Evolutionary conservation across 2,329 filamentous ascomycete genomes (phyloP), one percentile per base, ranked within the genome.

Genomic region (Peltaster fructicola): DNA sequence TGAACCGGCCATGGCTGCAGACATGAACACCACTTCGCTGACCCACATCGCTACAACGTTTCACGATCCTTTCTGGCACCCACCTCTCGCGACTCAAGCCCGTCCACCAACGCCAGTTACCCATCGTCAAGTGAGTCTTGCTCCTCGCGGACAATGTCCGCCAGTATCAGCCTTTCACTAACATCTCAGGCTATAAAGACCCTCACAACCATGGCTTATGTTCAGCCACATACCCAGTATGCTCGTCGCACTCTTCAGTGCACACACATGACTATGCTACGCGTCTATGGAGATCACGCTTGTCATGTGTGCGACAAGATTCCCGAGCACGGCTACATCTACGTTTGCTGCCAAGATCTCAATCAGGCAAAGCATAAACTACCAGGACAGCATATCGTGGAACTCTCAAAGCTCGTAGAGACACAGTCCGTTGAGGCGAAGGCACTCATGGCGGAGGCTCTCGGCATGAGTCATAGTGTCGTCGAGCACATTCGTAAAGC

Each of bases 311-410:
- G 79, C 39, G 52, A 53, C 18, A 51, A 52, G 19, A 47, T 48
- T 1, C 65, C 73, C 1, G 50, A 58, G 9, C 57, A 73, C 26
- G 75, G 76, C 14, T 88, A 74, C 66, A 52, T 88, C 12, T 88
- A 79, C 47, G 58, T 63, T 30, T 88, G 80, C 47, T 65, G 61
- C 8, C 67, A 78, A 43, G 76, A 82, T n/a, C n/a, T n/a, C n/a
- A n/a, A n/a, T n/a, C 31, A 25, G 27, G 27, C 23, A 25, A n/a
- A 7, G 23, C n/a, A 17, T 15, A 15, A 4, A 16, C 10, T 20
- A 23, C 17, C 20, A 24, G 17, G 21, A 28, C 14, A 20, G 17
- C 7, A 14, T 27, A 5, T 21, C 13, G 3, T 14, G 17, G 5
- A 15, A 16, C 9, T 17, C 17, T 2, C 17, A 23, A 9, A 17